phyloP scores from a whole-genome alignment of 371 early-diverging fungal genomes.

The Mortierella sp. region DNA sequence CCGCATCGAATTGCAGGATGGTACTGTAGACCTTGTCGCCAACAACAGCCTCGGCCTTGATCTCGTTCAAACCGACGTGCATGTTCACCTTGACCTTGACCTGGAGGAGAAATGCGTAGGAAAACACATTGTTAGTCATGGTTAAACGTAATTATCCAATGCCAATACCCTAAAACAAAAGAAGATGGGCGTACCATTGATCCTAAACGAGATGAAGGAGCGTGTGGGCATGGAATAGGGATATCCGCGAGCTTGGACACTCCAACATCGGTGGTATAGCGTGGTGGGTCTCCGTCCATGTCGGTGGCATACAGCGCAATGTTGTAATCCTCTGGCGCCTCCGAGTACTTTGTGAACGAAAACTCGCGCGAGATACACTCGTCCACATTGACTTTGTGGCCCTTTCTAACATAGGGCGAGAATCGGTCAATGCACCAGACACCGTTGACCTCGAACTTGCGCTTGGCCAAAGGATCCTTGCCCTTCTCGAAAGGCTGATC shows the following conservation, averaged over 20 bases:
- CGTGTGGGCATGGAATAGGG: slow-evolving; percentile 56
- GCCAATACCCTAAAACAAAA: no score
- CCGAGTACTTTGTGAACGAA: slow-evolving; percentile 52
- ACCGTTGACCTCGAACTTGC: slow-evolving; percentile 52
- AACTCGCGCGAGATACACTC: slow-evolving; percentile 62
- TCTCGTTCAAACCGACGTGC: slow-evolving; percentile 51
- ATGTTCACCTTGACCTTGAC: slow-evolving; percentile 49
- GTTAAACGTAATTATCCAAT: slow-evolving; percentile 40
- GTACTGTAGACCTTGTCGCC: slow-evolving; percentile 46
- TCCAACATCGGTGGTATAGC: slow-evolving; percentile 62
- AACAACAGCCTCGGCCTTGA: slow-evolving; percentile 44
- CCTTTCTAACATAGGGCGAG: slow-evolving; percentile 69
- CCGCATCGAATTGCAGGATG: slow-evolving; percentile 46
- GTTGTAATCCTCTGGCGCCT: slow-evolving; percentile 43
- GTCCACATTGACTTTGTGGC: slow-evolving; percentile 70
- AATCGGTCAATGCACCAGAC: slow-evolving; percentile 61
- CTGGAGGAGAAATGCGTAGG: slow-evolving; percentile 3
- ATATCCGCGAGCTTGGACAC: slow-evolving; percentile 61
- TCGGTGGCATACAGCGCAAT: slow-evolving; percentile 59
- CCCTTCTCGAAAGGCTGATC: slow-evolving; percentile 68
- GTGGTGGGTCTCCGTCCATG: slow-evolving; percentile 57
- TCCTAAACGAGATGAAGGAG: slow-evolving; percentile 25
- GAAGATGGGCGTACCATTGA: slow-evolving; percentile 24
- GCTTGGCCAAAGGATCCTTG: slow-evolving; percentile 44
- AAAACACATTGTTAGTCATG: slow-evolving; percentile 58